Conservation (phyloP, 208 protist species). For the Ichthyophonus hoferi region DNA sequence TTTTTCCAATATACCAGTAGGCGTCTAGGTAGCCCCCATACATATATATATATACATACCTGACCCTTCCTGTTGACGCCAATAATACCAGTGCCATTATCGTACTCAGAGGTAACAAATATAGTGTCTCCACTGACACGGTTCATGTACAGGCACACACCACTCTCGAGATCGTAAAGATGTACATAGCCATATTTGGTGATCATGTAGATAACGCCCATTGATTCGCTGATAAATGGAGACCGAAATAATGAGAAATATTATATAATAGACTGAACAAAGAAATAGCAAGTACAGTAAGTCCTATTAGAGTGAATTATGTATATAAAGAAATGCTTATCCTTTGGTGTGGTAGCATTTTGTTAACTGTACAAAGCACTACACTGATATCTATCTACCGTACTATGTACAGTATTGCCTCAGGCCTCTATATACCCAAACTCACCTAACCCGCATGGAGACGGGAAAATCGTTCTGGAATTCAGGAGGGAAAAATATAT, state of each 20-base stretch:
- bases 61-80: constrained; percentile 90
- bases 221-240: constrained; percentile 84
- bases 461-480: constrained; percentile 93
- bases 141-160: constrained; percentile 83
- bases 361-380: no score
- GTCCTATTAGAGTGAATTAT: no score
- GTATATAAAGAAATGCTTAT: no score
- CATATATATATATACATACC: neutral
- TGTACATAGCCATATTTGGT: constrained; percentile 85
- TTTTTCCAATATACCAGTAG: no score
- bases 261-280: no score
- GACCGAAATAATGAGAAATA: no score
- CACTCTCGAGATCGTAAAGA: constrained; percentile 90
- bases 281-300: no score
- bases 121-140: constrained; percentile 87
- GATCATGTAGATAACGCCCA: constrained; percentile 91
- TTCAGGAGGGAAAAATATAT: constrained; percentile 73
- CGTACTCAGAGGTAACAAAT: constrained; percentile 85
- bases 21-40: no score
- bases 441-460: constrained; percentile 75
- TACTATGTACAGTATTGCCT: no score
- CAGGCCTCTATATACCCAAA: no score
- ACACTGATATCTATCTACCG: no score
- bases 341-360: no score
- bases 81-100: constrained; percentile 80